Conservation (phyloP, 768 basidiomycete genomes). For the Macrolepiota fuliginosa region DNA sequence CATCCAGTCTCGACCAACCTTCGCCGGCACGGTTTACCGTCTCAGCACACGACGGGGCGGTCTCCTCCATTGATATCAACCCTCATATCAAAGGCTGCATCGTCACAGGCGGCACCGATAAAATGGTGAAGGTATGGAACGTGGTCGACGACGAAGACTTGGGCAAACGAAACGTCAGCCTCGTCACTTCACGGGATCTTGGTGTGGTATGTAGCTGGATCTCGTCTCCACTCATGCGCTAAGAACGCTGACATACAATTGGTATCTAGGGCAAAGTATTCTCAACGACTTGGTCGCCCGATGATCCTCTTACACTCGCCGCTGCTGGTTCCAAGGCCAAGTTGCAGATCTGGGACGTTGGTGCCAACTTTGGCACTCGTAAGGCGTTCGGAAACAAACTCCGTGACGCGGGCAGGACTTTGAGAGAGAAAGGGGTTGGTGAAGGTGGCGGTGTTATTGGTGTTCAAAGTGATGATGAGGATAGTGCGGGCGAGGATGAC, state of each 20-base stretch:
- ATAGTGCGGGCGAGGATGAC: constrained; percentile 49
- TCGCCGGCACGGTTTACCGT: constrained; percentile 83
- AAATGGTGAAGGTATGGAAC: constrained; percentile 96
- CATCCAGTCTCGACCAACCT: constrained; percentile 60
- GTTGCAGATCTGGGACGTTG: constrained; percentile 94
- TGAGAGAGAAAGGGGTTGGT: constrained; percentile 59
- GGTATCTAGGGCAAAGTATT: constrained; percentile 88
- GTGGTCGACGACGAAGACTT: constrained; percentile 60
- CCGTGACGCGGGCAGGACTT: constrained; percentile 60
- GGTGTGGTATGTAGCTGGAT: constrained; percentile 75
- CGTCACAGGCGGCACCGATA: constrained; percentile 93
- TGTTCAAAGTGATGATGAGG: constrained; percentile 69
- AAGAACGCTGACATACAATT: constrained; percentile 1
- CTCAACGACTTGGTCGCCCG: constrained; percentile 87
- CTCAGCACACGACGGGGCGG: constrained; percentile 90
- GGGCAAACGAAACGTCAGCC: constrained; percentile 72
- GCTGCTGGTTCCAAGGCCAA: constrained; percentile 94
- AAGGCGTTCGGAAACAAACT: constrained; percentile 83
- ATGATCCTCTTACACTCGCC: constrained; percentile 90
- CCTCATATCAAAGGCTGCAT: constrained; percentile 88
- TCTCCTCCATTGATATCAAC: constrained; percentile 87
- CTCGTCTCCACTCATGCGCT: background rate
- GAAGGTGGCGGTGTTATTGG: constrained; percentile 65
- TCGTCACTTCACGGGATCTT: constrained; percentile 85
- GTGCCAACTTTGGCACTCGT: constrained; percentile 75